Conservation (phyloP, 179 eudicot genomes). For the Camellia oleifera region DNA sequence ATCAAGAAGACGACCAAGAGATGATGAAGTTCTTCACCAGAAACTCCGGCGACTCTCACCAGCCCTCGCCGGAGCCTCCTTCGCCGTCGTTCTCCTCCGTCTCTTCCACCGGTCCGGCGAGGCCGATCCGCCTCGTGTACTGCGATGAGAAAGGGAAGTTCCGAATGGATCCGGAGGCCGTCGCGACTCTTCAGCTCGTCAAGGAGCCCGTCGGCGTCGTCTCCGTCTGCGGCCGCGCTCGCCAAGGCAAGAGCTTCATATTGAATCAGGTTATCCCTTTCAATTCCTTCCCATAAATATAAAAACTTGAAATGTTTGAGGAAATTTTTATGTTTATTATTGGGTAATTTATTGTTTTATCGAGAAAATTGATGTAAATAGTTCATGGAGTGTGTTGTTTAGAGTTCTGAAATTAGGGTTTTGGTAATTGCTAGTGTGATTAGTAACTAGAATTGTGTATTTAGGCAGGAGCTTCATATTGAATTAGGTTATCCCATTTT, state of each 20-base stretch:
- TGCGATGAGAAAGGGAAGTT: slow-evolving; percentile 86
- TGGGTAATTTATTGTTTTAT: too few species aligned
- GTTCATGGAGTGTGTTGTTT: neutral
- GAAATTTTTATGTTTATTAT: too few species aligned
- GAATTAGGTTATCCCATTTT: slow-evolving; percentile 60
- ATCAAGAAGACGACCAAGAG: neutral
- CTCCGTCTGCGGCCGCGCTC: slow-evolving; percentile 96
- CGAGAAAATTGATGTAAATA: neutral
- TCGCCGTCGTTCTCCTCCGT: slow-evolving; percentile 14
- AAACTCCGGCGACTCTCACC: slow-evolving; percentile 31
- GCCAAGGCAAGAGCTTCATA: slow-evolving; percentile 93
- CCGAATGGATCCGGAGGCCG: slow-evolving; percentile 83
- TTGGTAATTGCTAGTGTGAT: neutral
- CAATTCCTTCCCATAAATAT: too few species aligned
- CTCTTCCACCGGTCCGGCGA: slow-evolving; percentile 50
- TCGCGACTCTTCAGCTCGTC: slow-evolving; percentile 76
- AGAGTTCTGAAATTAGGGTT: slow-evolving; percentile 11
- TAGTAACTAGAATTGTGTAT: neutral
- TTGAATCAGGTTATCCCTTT: slow-evolving; percentile 70
- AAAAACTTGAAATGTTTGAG: too few species aligned
- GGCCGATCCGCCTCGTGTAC: slow-evolving; percentile 82
- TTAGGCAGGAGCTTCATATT: slow-evolving; percentile 82
- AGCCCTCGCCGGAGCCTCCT: slow-evolving; percentile 24
- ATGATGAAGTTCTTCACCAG: slow-evolving; percentile 21
- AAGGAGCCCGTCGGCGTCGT: slow-evolving; percentile 92